These are phyloP conservation scores for Plantago coronopus DNA, from an alignment of 305 asterid genomes.

Conservation along the genomic window DNA sequence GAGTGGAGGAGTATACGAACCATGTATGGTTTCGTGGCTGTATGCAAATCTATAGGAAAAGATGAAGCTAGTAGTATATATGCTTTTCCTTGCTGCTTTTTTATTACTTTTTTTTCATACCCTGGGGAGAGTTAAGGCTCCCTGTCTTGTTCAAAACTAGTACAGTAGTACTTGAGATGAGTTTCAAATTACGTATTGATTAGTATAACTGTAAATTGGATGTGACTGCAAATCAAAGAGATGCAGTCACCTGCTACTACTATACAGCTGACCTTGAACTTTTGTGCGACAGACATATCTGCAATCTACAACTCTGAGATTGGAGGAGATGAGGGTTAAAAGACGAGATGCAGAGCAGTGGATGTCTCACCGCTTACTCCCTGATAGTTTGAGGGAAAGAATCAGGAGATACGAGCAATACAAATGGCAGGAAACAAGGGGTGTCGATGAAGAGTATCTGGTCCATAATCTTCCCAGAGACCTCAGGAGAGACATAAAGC, in stretches of 20 bases:
- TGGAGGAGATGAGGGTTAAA: conserved; percentile 94
- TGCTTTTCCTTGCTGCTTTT: too few relatives aligned
- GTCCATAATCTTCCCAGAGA: conserved; percentile 82
- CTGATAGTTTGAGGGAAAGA: conserved; percentile 62
- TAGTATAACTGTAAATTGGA: not conserved
- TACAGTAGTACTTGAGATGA: too few relatives aligned
- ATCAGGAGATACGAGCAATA: conserved; percentile 83
- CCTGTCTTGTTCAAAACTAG: too few relatives aligned
- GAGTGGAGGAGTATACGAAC: too few relatives aligned
- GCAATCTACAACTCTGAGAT: conserved; percentile 79
- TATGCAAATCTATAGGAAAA: too few relatives aligned
- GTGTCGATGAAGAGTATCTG: conserved; percentile 84
- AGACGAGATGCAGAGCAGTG: conserved; percentile 92
- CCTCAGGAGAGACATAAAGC: conserved; percentile 84
- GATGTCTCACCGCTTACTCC: conserved; percentile 92
- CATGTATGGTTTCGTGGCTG: too few relatives aligned
- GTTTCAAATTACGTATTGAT: too few relatives aligned
- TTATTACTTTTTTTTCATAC: too few relatives aligned
- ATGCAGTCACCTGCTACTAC: not conserved
- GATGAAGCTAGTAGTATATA: too few relatives aligned
- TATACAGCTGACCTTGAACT: not conserved
- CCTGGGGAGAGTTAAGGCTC: too few relatives aligned
- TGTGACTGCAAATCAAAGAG: too few relatives aligned
- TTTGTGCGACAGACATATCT: conserved; percentile 65
- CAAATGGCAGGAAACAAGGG: conserved; percentile 91